Evolutionary conservation across 2,329 filamentous ascomycete species (phyloP).

Genomic region (Fusarium sp.): DNA sequence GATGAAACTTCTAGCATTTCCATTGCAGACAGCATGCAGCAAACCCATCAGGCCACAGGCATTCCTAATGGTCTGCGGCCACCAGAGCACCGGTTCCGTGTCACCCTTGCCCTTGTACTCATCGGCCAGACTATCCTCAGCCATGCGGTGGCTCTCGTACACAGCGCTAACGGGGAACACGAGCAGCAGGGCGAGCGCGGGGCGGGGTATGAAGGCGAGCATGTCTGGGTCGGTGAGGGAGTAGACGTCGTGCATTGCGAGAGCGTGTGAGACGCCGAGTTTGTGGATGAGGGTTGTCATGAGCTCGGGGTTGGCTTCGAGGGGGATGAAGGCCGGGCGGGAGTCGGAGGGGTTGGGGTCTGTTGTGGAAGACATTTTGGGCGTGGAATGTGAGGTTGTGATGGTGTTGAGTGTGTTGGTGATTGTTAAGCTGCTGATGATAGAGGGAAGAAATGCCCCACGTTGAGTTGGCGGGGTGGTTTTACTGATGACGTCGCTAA

Average conservation of each 20-base stretch:
- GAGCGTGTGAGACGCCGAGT: slow-evolving; percentile 80
- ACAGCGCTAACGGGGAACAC: slow-evolving; percentile 85
- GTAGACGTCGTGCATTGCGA: slow-evolving; percentile 91
- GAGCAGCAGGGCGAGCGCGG: slow-evolving; percentile 86
- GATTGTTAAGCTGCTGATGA: background rate
- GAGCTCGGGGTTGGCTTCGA: slow-evolving; percentile 84
- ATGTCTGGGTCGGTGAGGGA: slow-evolving; percentile 87
- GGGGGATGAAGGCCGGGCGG: slow-evolving; percentile 64
- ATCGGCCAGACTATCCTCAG: slow-evolving; percentile 72
- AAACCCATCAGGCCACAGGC: slow-evolving; percentile 92
- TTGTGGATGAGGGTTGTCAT: slow-evolving; percentile 85
- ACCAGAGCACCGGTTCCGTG: slow-evolving; percentile 86
- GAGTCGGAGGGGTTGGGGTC: slow-evolving; percentile 52
- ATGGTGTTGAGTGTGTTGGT: background rate
- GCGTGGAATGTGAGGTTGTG: no score
- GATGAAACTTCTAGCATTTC: slow-evolving; percentile 71
- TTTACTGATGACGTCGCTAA: slow-evolving; percentile 22
- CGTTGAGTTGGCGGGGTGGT: slow-evolving; percentile 12
- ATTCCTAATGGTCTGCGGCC: slow-evolving; percentile 92
- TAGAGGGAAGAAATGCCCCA: slow-evolving; percentile 1
- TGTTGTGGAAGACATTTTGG: slow-evolving; percentile 47
- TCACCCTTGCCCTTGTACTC: slow-evolving; percentile 76
- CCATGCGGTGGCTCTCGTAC: slow-evolving; percentile 79
- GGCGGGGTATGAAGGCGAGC: slow-evolving; percentile 86
- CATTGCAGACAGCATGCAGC: slow-evolving; percentile 84